Evolutionary conservation across 805 yeast species (phyloP).

Genomic region (Danielia oregonensis): DNA sequence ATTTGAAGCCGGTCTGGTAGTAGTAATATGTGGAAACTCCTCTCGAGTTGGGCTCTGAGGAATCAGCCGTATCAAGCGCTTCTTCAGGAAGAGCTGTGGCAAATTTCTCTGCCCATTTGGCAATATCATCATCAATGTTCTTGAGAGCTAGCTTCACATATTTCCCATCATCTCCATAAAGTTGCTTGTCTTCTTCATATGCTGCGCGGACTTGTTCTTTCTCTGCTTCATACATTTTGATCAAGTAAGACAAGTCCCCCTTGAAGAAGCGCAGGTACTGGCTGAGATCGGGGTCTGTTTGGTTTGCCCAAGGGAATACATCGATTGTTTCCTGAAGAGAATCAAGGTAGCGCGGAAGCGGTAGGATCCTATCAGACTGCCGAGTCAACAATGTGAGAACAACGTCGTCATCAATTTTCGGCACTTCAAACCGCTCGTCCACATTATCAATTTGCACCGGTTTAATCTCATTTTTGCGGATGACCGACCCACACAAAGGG

Average conservation of each 20-base stretch:
- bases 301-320: slow-evolving; percentile 55
- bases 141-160: slow-evolving; percentile 53
- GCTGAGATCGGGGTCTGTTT: slow-evolving; percentile 22
- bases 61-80: slow-evolving; percentile 18
- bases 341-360: slow-evolving; percentile 42
- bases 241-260: slow-evolving; percentile 54
- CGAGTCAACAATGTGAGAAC: slow-evolving; percentile 61
- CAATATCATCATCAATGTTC: slow-evolving; percentile 48
- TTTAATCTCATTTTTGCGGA: slow-evolving; percentile 51
- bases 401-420: slow-evolving; percentile 52
- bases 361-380: slow-evolving; percentile 42
- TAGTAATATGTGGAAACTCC: slow-evolving; percentile 46
- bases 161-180: slow-evolving; percentile 58
- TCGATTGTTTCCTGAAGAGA: slow-evolving; percentile 25
- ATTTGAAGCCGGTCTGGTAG: slow-evolving; percentile 73
- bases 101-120: slow-evolving; percentile 32
- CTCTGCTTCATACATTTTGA: slow-evolving; percentile 58
- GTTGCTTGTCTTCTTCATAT: slow-evolving; percentile 51
- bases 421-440: slow-evolving; percentile 55
- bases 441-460: slow-evolving; percentile 55
- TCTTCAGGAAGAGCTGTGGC: slow-evolving; percentile 7
- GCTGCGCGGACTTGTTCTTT: slow-evolving; percentile 48
- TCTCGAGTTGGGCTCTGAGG: background rate
- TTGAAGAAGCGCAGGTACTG: slow-evolving; percentile 65
- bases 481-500: slow-evolving; percentile 68